A percentile compares a stretch with the other conserved stretches of the same genome.
Conservation (phyloP, 2,329 filamentous ascomycete genomes). For the Metarhizium guizhouense region DNA sequence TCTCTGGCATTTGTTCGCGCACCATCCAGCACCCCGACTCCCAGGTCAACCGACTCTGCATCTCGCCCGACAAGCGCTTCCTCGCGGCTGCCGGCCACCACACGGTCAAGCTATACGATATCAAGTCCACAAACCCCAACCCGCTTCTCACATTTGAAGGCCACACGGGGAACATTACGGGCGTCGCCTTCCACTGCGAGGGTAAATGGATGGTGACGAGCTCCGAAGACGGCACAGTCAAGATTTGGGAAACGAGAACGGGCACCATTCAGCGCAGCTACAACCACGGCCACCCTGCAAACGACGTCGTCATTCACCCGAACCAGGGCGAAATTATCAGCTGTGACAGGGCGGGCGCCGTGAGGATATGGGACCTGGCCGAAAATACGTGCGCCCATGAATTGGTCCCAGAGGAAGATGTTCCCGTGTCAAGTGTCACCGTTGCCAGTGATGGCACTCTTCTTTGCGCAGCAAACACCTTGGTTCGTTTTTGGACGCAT, state of each 20-base stretch:
- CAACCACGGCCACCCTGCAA: slow-evolving; percentile 78
- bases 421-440: slow-evolving; percentile 87
- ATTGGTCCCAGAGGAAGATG: slow-evolving; percentile 91
- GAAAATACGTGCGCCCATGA: slow-evolving; percentile 97
- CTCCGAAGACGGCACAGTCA: slow-evolving; percentile 92
- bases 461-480: slow-evolving; percentile 87
- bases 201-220: slow-evolving; percentile 99
- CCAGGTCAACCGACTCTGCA: slow-evolving; percentile 95
- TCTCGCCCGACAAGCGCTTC: slow-evolving; percentile 95
- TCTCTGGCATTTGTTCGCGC: slow-evolving; percentile 94
- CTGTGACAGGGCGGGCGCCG: slow-evolving; percentile 85
- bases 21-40: slow-evolving; percentile 98
- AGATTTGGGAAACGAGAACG: slow-evolving; percentile 90
- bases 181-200: slow-evolving; percentile 95
- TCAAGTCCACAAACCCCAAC: slow-evolving; percentile 95
- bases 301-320: slow-evolving; percentile 98
- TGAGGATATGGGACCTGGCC: slow-evolving; percentile 91
- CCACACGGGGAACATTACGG: slow-evolving; percentile 91
- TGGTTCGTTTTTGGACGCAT: slow-evolving; percentile 40
- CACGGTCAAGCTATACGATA: slow-evolving; percentile 95
- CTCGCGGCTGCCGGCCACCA: slow-evolving; percentile 73
- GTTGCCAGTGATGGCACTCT: slow-evolving; percentile 91
- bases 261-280: slow-evolving; percentile 89
- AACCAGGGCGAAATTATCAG: slow-evolving; percentile 98
- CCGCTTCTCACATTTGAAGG: slow-evolving; percentile 91